Conservation (phyloP, 148 eudicot species). For the Chenopodium suecicum region DNA sequence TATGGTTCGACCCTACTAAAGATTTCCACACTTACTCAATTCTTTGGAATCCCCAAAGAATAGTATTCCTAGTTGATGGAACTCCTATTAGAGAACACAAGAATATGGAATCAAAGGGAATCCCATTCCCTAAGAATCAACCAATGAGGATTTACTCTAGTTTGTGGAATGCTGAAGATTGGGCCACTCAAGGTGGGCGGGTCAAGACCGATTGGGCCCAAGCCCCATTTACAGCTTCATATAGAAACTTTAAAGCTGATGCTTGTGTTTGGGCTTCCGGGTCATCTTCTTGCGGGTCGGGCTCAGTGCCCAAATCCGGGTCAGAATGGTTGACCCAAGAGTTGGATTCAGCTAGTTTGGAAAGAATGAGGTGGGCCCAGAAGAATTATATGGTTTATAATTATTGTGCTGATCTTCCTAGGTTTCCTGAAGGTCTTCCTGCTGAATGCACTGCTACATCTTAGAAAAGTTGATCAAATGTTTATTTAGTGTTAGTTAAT, state of each 20-base stretch:
- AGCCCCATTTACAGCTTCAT: slow-evolving; percentile 31
- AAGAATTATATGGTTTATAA: slow-evolving; percentile 43
- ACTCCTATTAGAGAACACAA: slow-evolving; percentile 36
- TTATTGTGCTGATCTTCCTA: slow-evolving; percentile 41
- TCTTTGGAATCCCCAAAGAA: slow-evolving; percentile 33
- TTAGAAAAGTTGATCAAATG: neutral
- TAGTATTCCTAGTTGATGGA: slow-evolving; percentile 34
- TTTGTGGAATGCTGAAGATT: slow-evolving; percentile 41
- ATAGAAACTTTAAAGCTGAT: slow-evolving; percentile 25
- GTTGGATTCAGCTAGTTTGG: slow-evolving; percentile 32
- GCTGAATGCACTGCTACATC: slow-evolving; percentile 34
- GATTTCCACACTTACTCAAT: slow-evolving; percentile 40
- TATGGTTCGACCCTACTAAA: slow-evolving; percentile 35
- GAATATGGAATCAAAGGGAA: slow-evolving; percentile 33
- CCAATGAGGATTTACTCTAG: slow-evolving; percentile 42
- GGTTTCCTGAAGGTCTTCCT: slow-evolving; percentile 47
- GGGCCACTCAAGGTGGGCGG: slow-evolving; percentile 41
- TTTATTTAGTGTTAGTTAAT: too few species aligned
- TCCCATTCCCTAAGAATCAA: slow-evolving; percentile 35
- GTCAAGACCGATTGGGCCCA: slow-evolving; percentile 34
- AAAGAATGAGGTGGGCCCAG: slow-evolving; percentile 39
- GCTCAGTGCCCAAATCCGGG: neutral
- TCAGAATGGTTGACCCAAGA: slow-evolving; percentile 36
- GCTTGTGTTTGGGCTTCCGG: slow-evolving; percentile 34
- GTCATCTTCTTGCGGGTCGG: slow-evolving; percentile 24